Base-by-base conservation (phyloP, 1,284 basidiomycete species). In the Cystobasidiaceae sp. region DNA sequence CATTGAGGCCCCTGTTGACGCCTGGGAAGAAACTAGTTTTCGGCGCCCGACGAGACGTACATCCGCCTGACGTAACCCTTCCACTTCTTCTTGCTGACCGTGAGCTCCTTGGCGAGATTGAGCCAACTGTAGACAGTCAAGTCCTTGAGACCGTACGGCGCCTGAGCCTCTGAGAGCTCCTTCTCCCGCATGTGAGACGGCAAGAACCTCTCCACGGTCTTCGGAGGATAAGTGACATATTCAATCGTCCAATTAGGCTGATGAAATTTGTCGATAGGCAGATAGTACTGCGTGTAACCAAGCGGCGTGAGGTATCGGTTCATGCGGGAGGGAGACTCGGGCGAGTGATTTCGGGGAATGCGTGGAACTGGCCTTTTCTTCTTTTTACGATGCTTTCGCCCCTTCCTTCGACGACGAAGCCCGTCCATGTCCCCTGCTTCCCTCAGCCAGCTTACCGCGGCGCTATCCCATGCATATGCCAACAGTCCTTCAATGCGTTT, bases 231-330 rank as follows among this genome's bases (percentile, higher is more conserved):
- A 50, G 89, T 92, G 75, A 86, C 73, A 75, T 92, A 92, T 76
- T 92, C 89, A 68, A 93, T 79, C 77, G 85, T 81, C 80, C 83
- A 90, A 71, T 80, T 59, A 1, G 67, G 45, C 21, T 80, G 79
- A 71, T 82, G 78, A 32, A 43, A n/a, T 54, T 78, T 74, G 43
- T 82, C 83, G 23, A 92, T 77, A 65, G 84, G 79, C 3, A 89
- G 86, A 54, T 92, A 79, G 78, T 86, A 93, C 82, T 91, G 89
- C 57, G 86, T 85, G 79, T 86, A 92, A 57, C 88, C 88, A 39
- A 90, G 79, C n/a, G 86, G 84, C 23, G 84, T 84, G 81, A 86
- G 86, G 65, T 82, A 81, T 46, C 78, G 80, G 76, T 90, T 91
- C 52, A 72, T 82, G 67, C 87, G 80, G 27, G 86, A 86, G 6